phyloP scores from a whole-genome alignment of 2,329 filamentous ascomycete genomes.

The Fusarium sulawesiense region DNA sequence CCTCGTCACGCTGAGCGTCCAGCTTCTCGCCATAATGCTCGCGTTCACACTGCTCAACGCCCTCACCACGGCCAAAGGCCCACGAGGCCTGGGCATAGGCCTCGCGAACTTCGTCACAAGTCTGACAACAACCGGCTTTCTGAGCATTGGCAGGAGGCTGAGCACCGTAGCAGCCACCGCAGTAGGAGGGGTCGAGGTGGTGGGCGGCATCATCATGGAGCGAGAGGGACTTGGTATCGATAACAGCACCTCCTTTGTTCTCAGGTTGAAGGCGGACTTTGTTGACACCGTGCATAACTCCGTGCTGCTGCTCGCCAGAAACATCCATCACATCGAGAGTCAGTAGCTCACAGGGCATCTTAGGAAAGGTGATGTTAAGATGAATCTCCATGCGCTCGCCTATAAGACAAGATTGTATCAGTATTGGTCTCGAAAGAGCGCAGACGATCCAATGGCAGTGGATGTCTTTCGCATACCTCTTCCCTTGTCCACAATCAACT shows the following conservation, averaged over 20 bases:
- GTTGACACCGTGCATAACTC: constrained; percentile 90
- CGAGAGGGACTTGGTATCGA: constrained; percentile 75
- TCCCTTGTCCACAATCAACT: constrained; percentile 95
- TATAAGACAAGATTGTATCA: constrained; percentile 51
- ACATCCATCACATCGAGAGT: constrained; percentile 99
- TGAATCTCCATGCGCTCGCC: constrained; percentile 99
- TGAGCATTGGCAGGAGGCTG: constrained; percentile 74
- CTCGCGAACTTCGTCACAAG: constrained; percentile 95
- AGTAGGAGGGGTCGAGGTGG: constrained; percentile 92
- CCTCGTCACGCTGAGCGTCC: constrained; percentile 88
- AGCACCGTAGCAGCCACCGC: constrained; percentile 92
- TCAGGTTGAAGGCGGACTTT: constrained; percentile 84
- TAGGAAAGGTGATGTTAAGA: constrained; percentile 95
- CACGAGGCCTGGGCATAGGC: constrained; percentile 90
- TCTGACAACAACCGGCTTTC: constrained; percentile 95
- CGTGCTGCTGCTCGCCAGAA: constrained; percentile 94
- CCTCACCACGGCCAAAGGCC: constrained; percentile 93
- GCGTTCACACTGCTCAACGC: constrained; percentile 92
- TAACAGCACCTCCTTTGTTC: constrained; percentile 78
- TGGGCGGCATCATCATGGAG: constrained; percentile 73
- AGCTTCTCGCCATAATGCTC: constrained; percentile 94
- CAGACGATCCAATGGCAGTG: neutral
- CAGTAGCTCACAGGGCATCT: constrained; percentile 91
- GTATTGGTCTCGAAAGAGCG: constrained; percentile 20
- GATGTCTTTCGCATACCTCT: constrained; percentile 70